Evolutionary conservation across 129 eudicot genomes (phyloP), one percentile per base, ranked within the genome.

Genomic region (Lonicera japonica): DNA sequence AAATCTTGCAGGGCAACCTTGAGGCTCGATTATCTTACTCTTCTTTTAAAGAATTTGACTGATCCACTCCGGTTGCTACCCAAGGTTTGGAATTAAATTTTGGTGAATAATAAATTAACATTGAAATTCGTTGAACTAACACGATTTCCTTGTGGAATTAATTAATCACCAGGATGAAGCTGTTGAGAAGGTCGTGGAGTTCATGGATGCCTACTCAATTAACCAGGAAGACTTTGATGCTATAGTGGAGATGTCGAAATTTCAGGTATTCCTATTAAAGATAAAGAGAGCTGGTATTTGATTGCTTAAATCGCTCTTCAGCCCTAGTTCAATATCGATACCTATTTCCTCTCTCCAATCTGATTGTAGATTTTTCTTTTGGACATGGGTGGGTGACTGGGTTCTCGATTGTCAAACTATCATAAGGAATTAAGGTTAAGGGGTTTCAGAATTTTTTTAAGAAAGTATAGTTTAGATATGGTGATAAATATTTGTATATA

Each of bases 151-250:
- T 56, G 53, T 69, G 72, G 61, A 50, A 45, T 62, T 56, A 50
- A 45, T 62, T 56, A 11, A 62, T 46, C 47, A 22, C 50, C 75
- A 87, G 97, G 99, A 94, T 65, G 99, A 94, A 75, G 99, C 95
- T 62, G 96, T 88, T 60, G 90, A 85, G 77, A 85, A 81, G 58
- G 99, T 94, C 66, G 92, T 94, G 19, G 96, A 88, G 73, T 88
- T 94, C 56, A 88, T 94, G 99, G 99, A 94, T 74, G 58, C 79
- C 22, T 94, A 88, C 79, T 94, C 99, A 39, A 80, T 94, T 47
- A 88, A 59, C 82, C 89, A 76, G 86, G 99, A 85, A 65, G 96
- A 94, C 81, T 94, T 85, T 52, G 96, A 94, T 58, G 76, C 87
- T 14, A 72, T 88, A 15, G 48, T 88, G 71, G 80, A 71, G 51